Base-by-base conservation (phyloP, 2,329 filamentous ascomycete genomes). In the Calonectria pseudoturangicola region DNA sequence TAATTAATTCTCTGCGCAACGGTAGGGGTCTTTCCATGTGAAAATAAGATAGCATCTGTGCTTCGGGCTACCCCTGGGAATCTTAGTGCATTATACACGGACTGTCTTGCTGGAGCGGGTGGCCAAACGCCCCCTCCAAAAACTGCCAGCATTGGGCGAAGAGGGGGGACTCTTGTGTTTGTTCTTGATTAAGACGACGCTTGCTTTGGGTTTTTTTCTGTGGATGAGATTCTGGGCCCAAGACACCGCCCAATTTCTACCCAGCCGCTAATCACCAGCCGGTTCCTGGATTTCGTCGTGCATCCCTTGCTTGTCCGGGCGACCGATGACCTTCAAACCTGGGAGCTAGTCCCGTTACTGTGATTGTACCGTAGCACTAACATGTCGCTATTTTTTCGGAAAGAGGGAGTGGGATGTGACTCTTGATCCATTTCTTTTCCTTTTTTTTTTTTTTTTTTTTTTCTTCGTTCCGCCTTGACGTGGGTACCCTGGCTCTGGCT, bases 191-290 rank as follows among this genome's bases (percentile, higher is more conserved):
- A 41, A 33, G 18, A 25, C 1, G 33, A 43, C 33, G 25, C 51
- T 60, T 64, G 18, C 33, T 45, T 71, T 63, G 39, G 39, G 39
- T 25, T 21, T 21, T 21, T 48, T 71, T 71, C 62, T 43, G 63
- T 63, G 51, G 48, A 16, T 16, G 50, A 30, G 27, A n/a, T 47
- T 33, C 25, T 45, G n/a, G 21, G 47, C 13, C 25, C 36, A 36
- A 10, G 45, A 15, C 27, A 30, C 16, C 47, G 25, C 21, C 28
- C 13, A 54, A 15, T 43, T 41, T 25, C 12, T 9, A 16, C 13
- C 12, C 33, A 21, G 13, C 25, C 27, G 28, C 36, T 70, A 2
- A 18, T 45, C 28, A 18, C 36, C 28, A 33, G 27, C 27, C 16
- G 16, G 64, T 66, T 56, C 64, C 64, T 66, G 64, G 36, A 66